Base-by-base conservation (phyloP, 345 rosid genomes). In the Euphorbia lathyris region DNA sequence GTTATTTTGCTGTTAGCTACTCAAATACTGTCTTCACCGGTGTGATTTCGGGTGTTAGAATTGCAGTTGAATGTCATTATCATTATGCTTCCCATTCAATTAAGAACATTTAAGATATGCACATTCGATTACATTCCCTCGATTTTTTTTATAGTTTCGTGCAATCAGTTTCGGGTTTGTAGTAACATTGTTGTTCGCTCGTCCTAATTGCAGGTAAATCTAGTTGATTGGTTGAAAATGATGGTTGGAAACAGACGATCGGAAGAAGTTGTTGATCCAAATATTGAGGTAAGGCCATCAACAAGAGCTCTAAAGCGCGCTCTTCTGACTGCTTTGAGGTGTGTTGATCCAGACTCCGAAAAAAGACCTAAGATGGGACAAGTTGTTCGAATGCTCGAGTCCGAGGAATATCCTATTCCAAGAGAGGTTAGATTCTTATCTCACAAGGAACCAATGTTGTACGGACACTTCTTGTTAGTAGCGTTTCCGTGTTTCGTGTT, bases 331-430 rank as follows among this genome's bases (percentile, higher is more conserved):
- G 98, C 99, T 62, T 63, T 96, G 79, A 86, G 99, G 74, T 96
- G 99, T 74, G 97, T 96, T 12, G 99, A 95, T 83, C 98, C 94
- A 5, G 90, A 92, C 80, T 86, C 93, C 3, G 92, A 89, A 66
- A 95, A 90, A 76, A 82, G 99, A 71, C 98, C 98, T 5, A 90
- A 87, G 84, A 95, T 95, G 99, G 75, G 98, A 74, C 99, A 95
- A 89, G 99, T 92, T n/a, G 98, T 86, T 23, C 87, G 98, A n/a
- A 96, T 96, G 98, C 97, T 92, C 12, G 99, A 90, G 78, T 92
- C 99, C 0, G 97, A 96, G 77, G 99, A 92, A 47, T 92, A 90
- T 76, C 99, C 99, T 17, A 76, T 92, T 72, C 96, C 91, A 67
- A 86, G 98, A 86, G 99, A 96, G 97, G 98, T 92, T 56, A 70